Percentiles rank a stretch among this genome's conserved stretches.
Evolutionary conservation across 108 stramenopile species (phyloP).

Genomic region (Cyclotella baltica): DNA sequence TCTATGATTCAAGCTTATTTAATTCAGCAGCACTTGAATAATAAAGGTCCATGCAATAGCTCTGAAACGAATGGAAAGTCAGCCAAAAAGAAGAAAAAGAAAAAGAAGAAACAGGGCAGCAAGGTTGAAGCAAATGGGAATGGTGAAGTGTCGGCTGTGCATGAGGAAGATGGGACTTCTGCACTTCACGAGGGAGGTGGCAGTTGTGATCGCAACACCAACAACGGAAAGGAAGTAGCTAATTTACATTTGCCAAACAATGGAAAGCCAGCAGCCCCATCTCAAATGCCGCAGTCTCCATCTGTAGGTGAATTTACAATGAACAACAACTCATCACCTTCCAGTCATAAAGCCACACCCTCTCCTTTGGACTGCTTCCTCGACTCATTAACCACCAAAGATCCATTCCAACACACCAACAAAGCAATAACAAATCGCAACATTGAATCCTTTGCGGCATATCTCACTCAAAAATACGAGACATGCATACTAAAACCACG

Average conservation of each 20-base stretch:
- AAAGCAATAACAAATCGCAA: slow-evolving; percentile 13
- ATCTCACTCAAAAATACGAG: slow-evolving; percentile 31
- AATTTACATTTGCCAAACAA: background rate
- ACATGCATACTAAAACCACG: background rate
- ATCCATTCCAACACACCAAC: background rate
- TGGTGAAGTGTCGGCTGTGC: background rate
- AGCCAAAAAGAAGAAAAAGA: slow-evolving; percentile 26
- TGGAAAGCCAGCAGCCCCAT: background rate
- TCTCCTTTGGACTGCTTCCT: slow-evolving; percentile 15
- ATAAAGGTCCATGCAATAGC: background rate
- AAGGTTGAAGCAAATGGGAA: background rate
- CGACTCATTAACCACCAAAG: slow-evolving; percentile 26
- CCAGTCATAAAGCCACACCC: background rate
- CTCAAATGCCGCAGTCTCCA: no score
- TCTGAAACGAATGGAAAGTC: background rate
- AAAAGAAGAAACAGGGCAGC: slow-evolving; percentile 4
- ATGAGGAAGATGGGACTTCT: background rate
- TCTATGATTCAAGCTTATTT: slow-evolving; percentile 11
- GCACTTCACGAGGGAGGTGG: background rate
- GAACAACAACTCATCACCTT: background rate
- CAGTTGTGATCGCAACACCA: background rate
- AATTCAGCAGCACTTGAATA: background rate
- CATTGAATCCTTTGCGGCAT: slow-evolving; percentile 18
- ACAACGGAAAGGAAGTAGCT: background rate
- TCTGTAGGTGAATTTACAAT: no score